Evolutionary conservation across 225 moss, liverwort and hornwort species (phyloP).

Genomic region (Pseudoscleropodium purum): DNA sequence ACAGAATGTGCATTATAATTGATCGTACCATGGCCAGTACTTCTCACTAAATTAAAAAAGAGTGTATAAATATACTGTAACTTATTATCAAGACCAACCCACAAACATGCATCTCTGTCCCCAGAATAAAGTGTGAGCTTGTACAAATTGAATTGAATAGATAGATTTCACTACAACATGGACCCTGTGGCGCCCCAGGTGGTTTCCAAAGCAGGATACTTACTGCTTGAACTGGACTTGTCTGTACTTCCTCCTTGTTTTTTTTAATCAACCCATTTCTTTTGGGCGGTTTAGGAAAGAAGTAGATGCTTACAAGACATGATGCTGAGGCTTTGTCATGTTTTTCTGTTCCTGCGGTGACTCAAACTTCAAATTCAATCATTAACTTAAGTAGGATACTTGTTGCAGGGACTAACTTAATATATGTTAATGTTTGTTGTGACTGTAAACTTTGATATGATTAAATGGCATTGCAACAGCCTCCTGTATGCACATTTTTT

Average conservation of each 20-base stretch:
- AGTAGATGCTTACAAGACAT: not conserved
- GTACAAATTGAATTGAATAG: not conserved
- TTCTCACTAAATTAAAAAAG: not conserved
- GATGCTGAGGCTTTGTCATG: accelerated
- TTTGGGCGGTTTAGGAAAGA: too few relatives aligned
- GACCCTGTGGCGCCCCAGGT: not conserved
- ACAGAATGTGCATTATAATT: not conserved
- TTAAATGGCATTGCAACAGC: not conserved
- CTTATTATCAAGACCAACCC: not conserved
- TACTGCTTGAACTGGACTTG: too few relatives aligned
- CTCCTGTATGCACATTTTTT: not conserved
- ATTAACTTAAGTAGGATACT: not conserved
- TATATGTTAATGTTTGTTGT: not conserved
- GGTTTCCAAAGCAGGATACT: not conserved
- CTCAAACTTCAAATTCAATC: not conserved
- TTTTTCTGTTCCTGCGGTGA: not conserved
- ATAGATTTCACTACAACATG: not conserved
- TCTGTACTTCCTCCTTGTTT: too few relatives aligned
- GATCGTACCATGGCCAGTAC: not conserved
- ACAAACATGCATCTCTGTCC: not conserved
- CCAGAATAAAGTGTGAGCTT: not conserved
- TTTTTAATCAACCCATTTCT: too few relatives aligned
- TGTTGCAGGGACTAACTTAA: not conserved
- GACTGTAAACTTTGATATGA: not conserved
- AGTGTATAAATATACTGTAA: not conserved